phyloP scores from a whole-genome alignment of 1,139 yeast genomes.

The Yamadazyma blattariae region DNA sequence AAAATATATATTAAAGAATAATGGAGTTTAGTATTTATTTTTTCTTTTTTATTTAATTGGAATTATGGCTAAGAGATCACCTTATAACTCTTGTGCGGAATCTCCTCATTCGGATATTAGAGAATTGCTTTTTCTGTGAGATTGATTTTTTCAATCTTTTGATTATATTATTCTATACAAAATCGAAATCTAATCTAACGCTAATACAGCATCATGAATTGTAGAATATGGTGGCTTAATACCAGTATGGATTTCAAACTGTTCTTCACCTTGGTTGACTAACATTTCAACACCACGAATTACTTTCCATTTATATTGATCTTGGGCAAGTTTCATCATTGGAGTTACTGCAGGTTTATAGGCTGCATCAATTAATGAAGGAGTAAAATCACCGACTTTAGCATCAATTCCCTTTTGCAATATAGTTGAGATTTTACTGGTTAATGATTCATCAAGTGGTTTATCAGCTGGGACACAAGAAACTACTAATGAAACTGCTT shows the following conservation, averaged over 20 bases:
- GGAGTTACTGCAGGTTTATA: slow-evolving; percentile 88
- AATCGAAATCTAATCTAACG: slow-evolving; percentile 10
- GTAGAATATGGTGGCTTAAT: slow-evolving; percentile 58
- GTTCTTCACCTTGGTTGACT: slow-evolving; percentile 88
- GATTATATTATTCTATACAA: no score
- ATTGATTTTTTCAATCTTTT: no score
- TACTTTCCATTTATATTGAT: slow-evolving; percentile 61
- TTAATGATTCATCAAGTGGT: slow-evolving; percentile 57
- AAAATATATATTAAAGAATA: no score
- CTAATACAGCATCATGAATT: slow-evolving; percentile 56
- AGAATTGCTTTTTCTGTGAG: not conserved
- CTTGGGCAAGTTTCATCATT: slow-evolving; percentile 70
- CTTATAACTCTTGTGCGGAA: not conserved
- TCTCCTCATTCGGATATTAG: not conserved
- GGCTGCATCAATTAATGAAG: slow-evolving; percentile 82
- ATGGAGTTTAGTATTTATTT: no score
- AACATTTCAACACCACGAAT: slow-evolving; percentile 90
- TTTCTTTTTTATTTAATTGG: no score
- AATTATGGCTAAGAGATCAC: no score
- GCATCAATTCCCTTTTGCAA: slow-evolving; percentile 37
- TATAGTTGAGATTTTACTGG: slow-evolving; percentile 45
- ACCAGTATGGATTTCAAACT: slow-evolving; percentile 79
- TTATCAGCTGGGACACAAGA: slow-evolving; percentile 89
- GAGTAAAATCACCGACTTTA: slow-evolving; percentile 33
- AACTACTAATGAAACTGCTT: slow-evolving; percentile 60